Evolutionary conservation across 306 rosid species (phyloP), one percentile per base, ranked within the genome.

Genomic region (Gillenia trifoliata): DNA sequence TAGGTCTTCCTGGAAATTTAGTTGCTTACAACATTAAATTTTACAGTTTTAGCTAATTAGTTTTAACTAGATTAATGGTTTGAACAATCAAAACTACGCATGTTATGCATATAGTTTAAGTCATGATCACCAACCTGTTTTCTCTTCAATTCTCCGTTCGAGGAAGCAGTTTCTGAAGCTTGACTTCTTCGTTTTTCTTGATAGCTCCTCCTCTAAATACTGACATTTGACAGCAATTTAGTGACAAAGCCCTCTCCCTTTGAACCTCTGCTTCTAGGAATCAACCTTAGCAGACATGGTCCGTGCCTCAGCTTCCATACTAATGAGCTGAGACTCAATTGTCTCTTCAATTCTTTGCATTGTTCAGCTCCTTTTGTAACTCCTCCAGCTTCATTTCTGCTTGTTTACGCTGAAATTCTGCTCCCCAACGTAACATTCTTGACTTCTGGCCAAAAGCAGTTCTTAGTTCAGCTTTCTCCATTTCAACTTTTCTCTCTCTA

Each of bases 1-100:
- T 75, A 93, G 78, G 79, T 88, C 98, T 87, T 91, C 97, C 97
- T 93, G 86, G 60, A 79, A 68, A 67, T 74, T 25, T 17, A 76
- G 12, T 78, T 47, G 59, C 71, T n/a, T n/a, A 77, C 23, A 49
- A 34, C 55, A 70, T 78, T 54, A 62, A 52, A 41, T n/a, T n/a
- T n/a, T n/a, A n/a, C n/a, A n/a, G n/a, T n/a, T n/a, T n/a, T n/a
- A n/a, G n/a, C n/a, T n/a, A n/a, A n/a, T n/a, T n/a, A n/a, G 40
- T 68, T 26, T 33, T 75, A 38, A 57, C 71, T 50, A 55, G 17
- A 74, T 23, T 31, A 75, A 65, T 74, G 62, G 45, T 52, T 45
- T 29, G 72, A 54, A 55, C 38, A 20, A 23, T 26, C n/a, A n/a
- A n/a, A n/a, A n/a, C n/a, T n/a, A n/a, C n/a, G n/a, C n/a, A n/a